Evolutionary conservation across 2,329 filamentous ascomycete genomes (phyloP).

Genomic region (Trichoderma koningii): DNA sequence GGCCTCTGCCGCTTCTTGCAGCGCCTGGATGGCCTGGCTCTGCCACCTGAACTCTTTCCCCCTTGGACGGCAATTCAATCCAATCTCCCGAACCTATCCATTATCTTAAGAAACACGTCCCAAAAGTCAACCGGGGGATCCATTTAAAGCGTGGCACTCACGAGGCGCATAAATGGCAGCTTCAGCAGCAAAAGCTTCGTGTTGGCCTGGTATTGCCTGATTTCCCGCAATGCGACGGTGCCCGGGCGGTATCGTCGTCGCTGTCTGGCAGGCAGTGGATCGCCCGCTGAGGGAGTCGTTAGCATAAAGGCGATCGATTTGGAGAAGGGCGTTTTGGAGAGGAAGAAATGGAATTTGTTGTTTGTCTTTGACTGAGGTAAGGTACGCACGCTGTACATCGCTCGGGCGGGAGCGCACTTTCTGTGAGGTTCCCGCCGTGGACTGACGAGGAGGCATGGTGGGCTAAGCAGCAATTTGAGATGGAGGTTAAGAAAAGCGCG

Average conservation of each 20-base stretch:
- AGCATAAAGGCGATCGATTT: constrained; percentile 8
- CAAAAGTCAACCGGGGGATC: not conserved
- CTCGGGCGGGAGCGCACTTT: constrained; percentile 39
- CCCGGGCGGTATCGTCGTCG: constrained; percentile 72
- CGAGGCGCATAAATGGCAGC: constrained; percentile 77
- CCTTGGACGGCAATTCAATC: constrained; percentile 61
- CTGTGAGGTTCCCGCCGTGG: constrained; percentile 28
- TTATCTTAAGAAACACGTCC: constrained; percentile 5
- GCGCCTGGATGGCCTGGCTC: constrained; percentile 86
- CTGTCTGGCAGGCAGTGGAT: constrained; percentile 65
- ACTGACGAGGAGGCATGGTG: constrained; percentile 22
- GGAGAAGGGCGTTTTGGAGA: not conserved
- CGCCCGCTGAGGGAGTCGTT: constrained; percentile 59
- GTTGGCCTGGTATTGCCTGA: constrained; percentile 83
- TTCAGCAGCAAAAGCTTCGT: constrained; percentile 85
- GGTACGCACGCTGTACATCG: constrained; percentile 45
- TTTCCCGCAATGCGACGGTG: constrained; percentile 87
- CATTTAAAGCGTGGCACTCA: not conserved
- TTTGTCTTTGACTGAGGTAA: constrained; percentile 11
- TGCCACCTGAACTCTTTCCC: constrained; percentile 86
- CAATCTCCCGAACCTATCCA: constrained; percentile 63
- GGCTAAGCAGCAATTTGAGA: not conserved
- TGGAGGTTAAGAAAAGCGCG: not conserved
- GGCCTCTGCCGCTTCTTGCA: constrained; percentile 95
- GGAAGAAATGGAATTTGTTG: not conserved